phyloP scores from a whole-genome alignment of 176 grass and related monocot species.

The Saccharum spontaneum region DNA sequence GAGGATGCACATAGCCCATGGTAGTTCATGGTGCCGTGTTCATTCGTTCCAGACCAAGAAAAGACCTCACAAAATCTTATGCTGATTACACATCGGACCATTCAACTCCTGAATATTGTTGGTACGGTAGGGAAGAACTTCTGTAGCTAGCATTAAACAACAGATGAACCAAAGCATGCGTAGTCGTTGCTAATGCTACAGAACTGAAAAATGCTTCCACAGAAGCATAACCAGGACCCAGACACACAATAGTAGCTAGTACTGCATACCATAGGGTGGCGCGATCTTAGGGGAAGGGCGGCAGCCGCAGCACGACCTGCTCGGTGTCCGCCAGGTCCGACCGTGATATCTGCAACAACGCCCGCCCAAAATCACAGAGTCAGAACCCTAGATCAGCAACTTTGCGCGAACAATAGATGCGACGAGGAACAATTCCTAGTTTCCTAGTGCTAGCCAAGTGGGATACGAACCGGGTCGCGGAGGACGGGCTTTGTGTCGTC shows the following conservation, averaged over 20 bases:
- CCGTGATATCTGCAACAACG: conserved; percentile 68
- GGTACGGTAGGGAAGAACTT: background rate
- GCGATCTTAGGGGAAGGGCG: conserved; percentile 49
- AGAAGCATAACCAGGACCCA: background rate
- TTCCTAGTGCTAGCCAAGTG: background rate
- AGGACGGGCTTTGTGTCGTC: conserved; percentile 77
- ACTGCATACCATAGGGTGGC: background rate
- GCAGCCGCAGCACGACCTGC: conserved; percentile 68
- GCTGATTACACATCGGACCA: background rate
- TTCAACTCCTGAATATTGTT: background rate
- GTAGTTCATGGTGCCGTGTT: no score
- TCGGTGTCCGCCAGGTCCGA: conserved; percentile 74
- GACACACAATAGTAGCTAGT: background rate
- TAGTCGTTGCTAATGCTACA: background rate
- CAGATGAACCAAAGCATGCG: background rate
- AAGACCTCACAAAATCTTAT: background rate
- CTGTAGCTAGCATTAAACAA: background rate
- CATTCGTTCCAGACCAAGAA: background rate
- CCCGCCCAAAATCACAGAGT: background rate
- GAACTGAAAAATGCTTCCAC: background rate
- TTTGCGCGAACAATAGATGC: background rate
- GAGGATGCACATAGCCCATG: no score
- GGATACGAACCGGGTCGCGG: conserved; percentile 57
- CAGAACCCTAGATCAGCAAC: background rate
- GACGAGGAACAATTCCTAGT: background rate